A percentile compares a stretch with the other conserved stretches of the same genome.
Conservation (phyloP, 495 filamentous ascomycete genomes). For the Lasiosphaeria ovina region DNA sequence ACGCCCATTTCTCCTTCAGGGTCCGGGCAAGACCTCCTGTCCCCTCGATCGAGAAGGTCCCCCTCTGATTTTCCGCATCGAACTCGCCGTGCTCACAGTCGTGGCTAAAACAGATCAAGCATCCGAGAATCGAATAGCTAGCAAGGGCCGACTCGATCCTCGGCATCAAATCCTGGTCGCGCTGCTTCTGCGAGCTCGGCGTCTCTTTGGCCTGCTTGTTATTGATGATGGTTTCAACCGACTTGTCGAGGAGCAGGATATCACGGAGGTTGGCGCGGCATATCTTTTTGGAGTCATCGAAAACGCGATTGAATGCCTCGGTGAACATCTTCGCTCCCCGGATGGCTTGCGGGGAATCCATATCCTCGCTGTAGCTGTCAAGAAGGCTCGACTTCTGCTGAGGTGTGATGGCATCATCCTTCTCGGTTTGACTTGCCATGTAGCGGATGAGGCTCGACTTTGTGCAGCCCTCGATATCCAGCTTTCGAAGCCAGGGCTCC, state of each 20-base stretch:
- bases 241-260: slow-evolving; percentile 44
- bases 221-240: slow-evolving; percentile 43
- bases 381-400: slow-evolving; percentile 44
- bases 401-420: slow-evolving; percentile 42
- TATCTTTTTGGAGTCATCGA: slow-evolving; percentile 25
- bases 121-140: slow-evolving; percentile 46
- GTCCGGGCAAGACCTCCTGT: slow-evolving; percentile 24
- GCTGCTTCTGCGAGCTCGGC: slow-evolving; percentile 27
- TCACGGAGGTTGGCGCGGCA: slow-evolving; percentile 39
- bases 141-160: slow-evolving; percentile 39
- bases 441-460: slow-evolving; percentile 44
- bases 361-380: slow-evolving; percentile 36
- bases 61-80: slow-evolving; percentile 44
- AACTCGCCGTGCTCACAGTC: slow-evolving; percentile 52
- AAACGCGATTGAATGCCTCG: slow-evolving; percentile 46
- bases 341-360: slow-evolving; percentile 33
- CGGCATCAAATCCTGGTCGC: slow-evolving; percentile 23
- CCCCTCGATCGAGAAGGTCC: slow-evolving; percentile 41
- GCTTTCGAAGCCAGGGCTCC: slow-evolving; percentile 42
- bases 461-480: slow-evolving; percentile 42
- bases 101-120: slow-evolving; percentile 47
- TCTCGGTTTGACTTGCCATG: slow-evolving; percentile 38
- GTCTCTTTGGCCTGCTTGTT: slow-evolving; percentile 47
- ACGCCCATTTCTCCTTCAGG: slow-evolving; percentile 25
- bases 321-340: slow-evolving; percentile 39